phyloP scores from a whole-genome alignment of 228 moss, liverwort and hornwort genomes.

The Sphagnum fallax region DNA sequence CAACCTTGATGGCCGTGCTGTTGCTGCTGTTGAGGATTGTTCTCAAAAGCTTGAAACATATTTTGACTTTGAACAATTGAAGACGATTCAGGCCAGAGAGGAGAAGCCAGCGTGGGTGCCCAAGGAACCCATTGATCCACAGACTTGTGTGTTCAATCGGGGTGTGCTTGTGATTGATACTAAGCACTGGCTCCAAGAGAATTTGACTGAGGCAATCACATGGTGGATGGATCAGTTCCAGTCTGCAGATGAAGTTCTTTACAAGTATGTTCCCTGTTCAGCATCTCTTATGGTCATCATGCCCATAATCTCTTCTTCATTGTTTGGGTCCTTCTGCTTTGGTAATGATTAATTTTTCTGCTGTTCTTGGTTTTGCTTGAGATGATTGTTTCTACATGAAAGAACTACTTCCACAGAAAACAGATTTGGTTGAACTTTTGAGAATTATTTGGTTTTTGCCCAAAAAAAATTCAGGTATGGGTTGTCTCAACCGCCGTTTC shows the following conservation, averaged over 20 bases:
- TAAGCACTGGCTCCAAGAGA: conserved; percentile 62
- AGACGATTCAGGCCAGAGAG: conserved; percentile 45
- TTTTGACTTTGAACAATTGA: conserved; percentile 65
- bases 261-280: conserved; percentile 37
- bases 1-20: conserved; percentile 55
- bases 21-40: conserved; percentile 86
- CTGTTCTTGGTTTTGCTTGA: too few species aligned
- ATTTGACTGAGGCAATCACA: conserved; percentile 66
- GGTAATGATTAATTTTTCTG: too few species aligned
- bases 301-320: too few species aligned
- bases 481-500: conserved; percentile 82
- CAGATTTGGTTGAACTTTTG: too few species aligned
- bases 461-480: conserved; percentile 44
- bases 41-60: conserved; percentile 68
- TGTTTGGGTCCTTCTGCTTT: too few species aligned
- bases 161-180: conserved; percentile 79
- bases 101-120: conserved; percentile 58
- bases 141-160: conserved; percentile 76
- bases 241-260: conserved; percentile 34
- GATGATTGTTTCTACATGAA: too few species aligned
- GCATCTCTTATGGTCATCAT: too few species aligned
- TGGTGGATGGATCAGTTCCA: conserved; percentile 91
- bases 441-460: too few species aligned
- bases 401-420: too few species aligned
- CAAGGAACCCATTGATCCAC: conserved; percentile 23